Percentiles rank a stretch among this genome's conserved stretches.
Conservation (phyloP, 192 early-diverging fungal genomes). For the Backusella liffmaniae region DNA sequence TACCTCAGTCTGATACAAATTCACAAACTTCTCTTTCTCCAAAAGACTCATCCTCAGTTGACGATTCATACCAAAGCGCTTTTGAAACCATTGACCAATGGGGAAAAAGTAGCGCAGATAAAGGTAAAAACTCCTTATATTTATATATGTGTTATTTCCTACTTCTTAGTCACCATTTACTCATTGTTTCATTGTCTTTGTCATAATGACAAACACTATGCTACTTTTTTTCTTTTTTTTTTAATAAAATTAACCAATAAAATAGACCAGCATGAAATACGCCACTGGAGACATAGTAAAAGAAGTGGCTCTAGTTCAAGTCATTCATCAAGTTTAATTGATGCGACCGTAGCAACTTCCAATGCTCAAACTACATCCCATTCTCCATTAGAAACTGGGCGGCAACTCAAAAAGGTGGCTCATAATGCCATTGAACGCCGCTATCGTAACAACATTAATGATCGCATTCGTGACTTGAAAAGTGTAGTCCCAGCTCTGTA, state of each 20-base stretch:
- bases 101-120: background rate
- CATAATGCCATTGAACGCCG: conserved; percentile 93
- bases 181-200: background rate
- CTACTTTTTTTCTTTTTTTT: background rate
- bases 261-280: background rate
- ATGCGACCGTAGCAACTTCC: background rate
- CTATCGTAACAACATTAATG: conserved; percentile 96
- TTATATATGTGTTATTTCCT: background rate
- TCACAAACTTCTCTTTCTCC: background rate
- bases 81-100: conserved; percentile 13
- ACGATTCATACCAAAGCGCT: background rate
- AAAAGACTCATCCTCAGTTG: background rate
- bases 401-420: conserved; percentile 79
- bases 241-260: background rate
- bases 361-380: background rate
- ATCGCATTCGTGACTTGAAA: conserved; percentile 85
- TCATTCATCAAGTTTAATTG: background rate
- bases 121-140: conserved; percentile 5
- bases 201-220: background rate
- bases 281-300: background rate
- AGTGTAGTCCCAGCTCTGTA: conserved; percentile 81
- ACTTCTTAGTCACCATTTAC: background rate
- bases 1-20: background rate
- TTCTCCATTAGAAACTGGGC: background rate
- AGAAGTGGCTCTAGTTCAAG: background rate